These are phyloP conservation scores for Casuarina glauca DNA, from an alignment of 306 rosid genomes.

Conservation along the genomic window DNA sequence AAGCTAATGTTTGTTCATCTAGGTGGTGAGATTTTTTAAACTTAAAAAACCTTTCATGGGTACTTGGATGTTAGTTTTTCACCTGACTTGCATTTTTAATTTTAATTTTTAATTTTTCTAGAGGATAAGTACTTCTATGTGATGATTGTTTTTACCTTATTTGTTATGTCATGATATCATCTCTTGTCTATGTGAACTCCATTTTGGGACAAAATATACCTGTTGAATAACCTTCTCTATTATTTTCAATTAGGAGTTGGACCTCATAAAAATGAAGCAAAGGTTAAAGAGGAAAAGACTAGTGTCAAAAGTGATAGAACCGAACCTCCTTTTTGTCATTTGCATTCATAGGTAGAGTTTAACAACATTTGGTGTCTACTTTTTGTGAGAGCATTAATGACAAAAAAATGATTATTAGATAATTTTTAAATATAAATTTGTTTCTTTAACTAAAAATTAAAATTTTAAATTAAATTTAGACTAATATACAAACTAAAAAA, in stretches of 20 bases:
- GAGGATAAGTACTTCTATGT: neutral
- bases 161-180: neutral
- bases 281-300: slow-evolving; percentile 68
- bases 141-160: neutral
- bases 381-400: neutral
- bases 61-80: neutral
- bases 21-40: neutral
- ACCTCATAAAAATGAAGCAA: slow-evolving; percentile 65
- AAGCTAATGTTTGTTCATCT: neutral
- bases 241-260: slow-evolving; percentile 60
- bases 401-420: no score
- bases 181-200: neutral
- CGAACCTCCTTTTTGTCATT: slow-evolving; percentile 56
- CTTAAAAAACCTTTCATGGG: neutral
- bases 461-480: no score
- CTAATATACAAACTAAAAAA: no score
- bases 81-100: neutral
- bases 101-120: neutral
- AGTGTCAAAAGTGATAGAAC: slow-evolving; percentile 14
- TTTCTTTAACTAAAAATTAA: no score
- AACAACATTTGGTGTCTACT: neutral
- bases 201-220: neutral
- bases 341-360: slow-evolving; percentile 72
- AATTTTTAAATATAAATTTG: no score
- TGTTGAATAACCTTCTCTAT: neutral